A percentile compares a stretch with the other conserved stretches of the same genome.
Evolutionary conservation across 495 filamentous ascomycete species (phyloP).

Genomic region (Lasiosphaeris hirsuta): DNA sequence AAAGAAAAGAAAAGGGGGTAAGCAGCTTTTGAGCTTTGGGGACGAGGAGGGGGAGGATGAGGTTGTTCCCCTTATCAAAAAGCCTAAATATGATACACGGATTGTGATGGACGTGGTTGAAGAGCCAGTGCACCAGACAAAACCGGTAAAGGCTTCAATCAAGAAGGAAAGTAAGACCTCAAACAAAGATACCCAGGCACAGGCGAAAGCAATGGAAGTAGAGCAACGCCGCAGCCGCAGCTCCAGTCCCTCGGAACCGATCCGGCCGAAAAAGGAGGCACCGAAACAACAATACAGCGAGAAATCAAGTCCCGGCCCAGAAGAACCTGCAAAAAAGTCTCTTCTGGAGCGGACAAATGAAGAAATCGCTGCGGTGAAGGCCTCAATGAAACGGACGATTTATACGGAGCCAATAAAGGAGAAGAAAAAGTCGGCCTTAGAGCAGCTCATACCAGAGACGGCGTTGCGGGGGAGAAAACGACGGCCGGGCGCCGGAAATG

Average conservation of each 20-base stretch:
- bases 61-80: constrained; percentile 65
- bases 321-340: constrained; percentile 42
- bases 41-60: constrained; percentile 76
- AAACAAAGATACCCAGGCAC: constrained; percentile 31
- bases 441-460: constrained; percentile 79
- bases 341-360: constrained; percentile 72
- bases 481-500: constrained; percentile 49
- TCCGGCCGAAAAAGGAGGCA: constrained; percentile 20
- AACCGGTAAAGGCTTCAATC: constrained; percentile 20
- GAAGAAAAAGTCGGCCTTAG: constrained; percentile 62
- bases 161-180: constrained; percentile 32
- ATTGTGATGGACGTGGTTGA: constrained; percentile 62
- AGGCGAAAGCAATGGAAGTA: constrained; percentile 1
- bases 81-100: constrained; percentile 85
- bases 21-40: constrained; percentile 84
- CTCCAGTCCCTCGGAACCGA: constrained; percentile 18
- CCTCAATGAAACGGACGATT: constrained; percentile 82
- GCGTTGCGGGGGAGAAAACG: constrained; percentile 78
- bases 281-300: constrained; percentile 16
- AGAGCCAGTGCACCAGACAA: constrained; percentile 27
- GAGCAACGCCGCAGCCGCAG: constrained; percentile 27
- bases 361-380: constrained; percentile 85
- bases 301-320: constrained; percentile 46
- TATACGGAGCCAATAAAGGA: constrained; percentile 57
- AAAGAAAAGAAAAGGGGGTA: constrained; percentile 71